These are phyloP conservation scores for Penicillium desertorum DNA, from an alignment of 495 filamentous ascomycete species.

Conservation along the genomic window DNA sequence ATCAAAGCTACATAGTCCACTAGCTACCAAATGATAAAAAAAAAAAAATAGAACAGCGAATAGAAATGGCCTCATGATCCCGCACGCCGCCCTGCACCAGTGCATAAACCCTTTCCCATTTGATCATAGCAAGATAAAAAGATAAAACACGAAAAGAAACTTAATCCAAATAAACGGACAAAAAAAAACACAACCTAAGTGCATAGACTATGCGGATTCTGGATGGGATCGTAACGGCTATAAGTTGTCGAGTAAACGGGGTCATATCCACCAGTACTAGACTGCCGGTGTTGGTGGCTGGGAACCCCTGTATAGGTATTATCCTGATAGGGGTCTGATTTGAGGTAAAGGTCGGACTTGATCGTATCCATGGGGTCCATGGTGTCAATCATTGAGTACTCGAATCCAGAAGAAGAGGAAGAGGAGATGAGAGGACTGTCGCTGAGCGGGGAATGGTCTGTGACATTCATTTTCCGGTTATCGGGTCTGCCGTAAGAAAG, in stretches of 20 bases:
- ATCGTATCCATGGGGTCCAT: conserved; percentile 46
- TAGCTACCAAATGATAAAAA: neutral
- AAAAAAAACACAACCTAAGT: conserved; percentile 21
- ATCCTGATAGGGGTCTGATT: conserved; percentile 41
- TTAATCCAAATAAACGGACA: conserved; percentile 2
- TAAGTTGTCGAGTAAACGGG: conserved; percentile 37
- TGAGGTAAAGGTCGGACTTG: conserved; percentile 28
- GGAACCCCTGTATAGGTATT: conserved; percentile 27
- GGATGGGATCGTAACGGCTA: conserved; percentile 34
- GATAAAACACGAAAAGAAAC: conserved; percentile 16
- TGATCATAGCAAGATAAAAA: conserved; percentile 16
- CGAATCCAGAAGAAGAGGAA: conserved; percentile 44
- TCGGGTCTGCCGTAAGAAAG: conserved; percentile 38
- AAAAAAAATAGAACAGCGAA: conserved; percentile 8
- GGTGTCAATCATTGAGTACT: conserved; percentile 42
- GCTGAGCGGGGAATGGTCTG: conserved; percentile 42
- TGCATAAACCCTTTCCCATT: conserved; percentile 28
- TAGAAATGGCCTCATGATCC: conserved; percentile 14
- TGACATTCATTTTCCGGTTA: conserved; percentile 37
- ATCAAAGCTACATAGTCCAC: conserved; percentile 10
- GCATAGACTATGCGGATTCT: conserved; percentile 39
- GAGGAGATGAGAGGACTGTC: conserved; percentile 47
- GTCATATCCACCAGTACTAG: conserved; percentile 35
- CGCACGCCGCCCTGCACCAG: conserved; percentile 30
- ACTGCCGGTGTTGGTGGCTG: conserved; percentile 25